Evolutionary conservation across 345 rosid genomes (phyloP).

Genomic region (Aegle marmelos): DNA sequence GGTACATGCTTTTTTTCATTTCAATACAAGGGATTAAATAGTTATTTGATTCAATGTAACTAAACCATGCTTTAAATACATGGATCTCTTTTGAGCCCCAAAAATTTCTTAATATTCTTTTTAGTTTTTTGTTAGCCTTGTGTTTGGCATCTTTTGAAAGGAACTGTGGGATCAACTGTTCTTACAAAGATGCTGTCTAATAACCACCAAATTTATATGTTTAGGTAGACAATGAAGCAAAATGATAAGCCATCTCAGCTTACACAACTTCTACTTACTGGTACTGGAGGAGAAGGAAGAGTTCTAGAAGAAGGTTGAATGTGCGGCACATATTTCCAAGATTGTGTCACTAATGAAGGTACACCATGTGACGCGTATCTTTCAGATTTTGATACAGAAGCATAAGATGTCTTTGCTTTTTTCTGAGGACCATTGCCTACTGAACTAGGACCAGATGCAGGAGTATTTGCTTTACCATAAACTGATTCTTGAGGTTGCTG

Average conservation of each 20-base stretch:
- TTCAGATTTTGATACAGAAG: slow-evolving; percentile 11
- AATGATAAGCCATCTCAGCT: slow-evolving; percentile 1
- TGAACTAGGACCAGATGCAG: slow-evolving; percentile 1
- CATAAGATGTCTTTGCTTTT: slow-evolving; percentile 12
- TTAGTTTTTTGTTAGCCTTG: background rate
- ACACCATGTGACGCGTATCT: slow-evolving; percentile 7
- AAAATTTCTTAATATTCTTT: background rate
- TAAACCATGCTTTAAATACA: background rate
- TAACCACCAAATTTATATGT: background rate
- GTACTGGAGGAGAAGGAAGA: slow-evolving; percentile 10
- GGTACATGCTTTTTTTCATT: background rate
- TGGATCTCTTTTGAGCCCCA: background rate
- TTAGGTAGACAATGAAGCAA: background rate
- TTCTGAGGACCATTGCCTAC: slow-evolving; percentile 3
- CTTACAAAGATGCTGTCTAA: background rate
- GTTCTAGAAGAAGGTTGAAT: slow-evolving; percentile 14
- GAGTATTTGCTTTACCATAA: background rate
- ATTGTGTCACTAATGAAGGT: slow-evolving; percentile 10
- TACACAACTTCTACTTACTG: slow-evolving; percentile 14
- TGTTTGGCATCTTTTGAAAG: background rate
- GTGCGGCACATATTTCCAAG: slow-evolving; percentile 3
- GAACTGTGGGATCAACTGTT: background rate
- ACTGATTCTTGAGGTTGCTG: slow-evolving; percentile 12
- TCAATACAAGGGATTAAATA: background rate
- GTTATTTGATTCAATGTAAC: background rate